Evolutionary conservation across 2,329 filamentous ascomycete genomes (phyloP).

Genomic region (Ophiostoma piceae): DNA sequence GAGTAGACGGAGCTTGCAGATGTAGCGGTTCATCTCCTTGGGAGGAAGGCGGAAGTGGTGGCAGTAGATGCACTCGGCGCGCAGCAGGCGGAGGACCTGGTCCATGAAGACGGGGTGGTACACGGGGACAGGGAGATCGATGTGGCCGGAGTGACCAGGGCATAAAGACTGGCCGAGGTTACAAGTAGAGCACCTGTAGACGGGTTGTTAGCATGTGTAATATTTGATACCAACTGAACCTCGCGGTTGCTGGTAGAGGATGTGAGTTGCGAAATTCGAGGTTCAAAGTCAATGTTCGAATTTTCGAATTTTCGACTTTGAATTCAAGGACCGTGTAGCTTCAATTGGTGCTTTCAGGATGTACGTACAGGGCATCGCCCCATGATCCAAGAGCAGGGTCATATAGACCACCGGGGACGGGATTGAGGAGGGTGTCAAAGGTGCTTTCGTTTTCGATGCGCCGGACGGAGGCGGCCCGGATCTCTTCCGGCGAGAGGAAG

Average conservation of each 20-base stretch:
- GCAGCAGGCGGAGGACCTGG: slow-evolving; percentile 76
- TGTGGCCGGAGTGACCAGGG: slow-evolving; percentile 90
- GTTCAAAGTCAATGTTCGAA: too few relatives aligned
- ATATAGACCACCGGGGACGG: slow-evolving; percentile 84
- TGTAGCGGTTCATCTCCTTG: slow-evolving; percentile 69
- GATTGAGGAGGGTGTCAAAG: slow-evolving; percentile 88
- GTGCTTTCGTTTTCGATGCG: slow-evolving; percentile 88
- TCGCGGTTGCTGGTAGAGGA: not conserved
- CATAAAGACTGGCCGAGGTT: slow-evolving; percentile 75
- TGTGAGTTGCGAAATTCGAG: not conserved
- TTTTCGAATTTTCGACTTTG: not conserved
- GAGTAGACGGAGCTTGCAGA: slow-evolving; percentile 79
- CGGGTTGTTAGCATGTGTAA: not conserved
- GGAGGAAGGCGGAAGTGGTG: slow-evolving; percentile 76
- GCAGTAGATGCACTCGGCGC: slow-evolving; percentile 87
- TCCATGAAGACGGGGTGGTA: slow-evolving; percentile 98
- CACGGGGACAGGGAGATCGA: slow-evolving; percentile 85
- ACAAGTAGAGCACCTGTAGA: slow-evolving; percentile 78
- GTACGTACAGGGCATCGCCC: slow-evolving; percentile 70
- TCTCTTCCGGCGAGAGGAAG: slow-evolving; percentile 75
- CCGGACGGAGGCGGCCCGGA: slow-evolving; percentile 85
- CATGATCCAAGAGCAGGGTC: slow-evolving; percentile 88
- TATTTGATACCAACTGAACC: not conserved
- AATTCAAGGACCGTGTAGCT: not conserved
- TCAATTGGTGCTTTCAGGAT: not conserved